phyloP scores from a whole-genome alignment of 371 early-diverging fungal species.

The Paraphysoderma sedebokerense region DNA sequence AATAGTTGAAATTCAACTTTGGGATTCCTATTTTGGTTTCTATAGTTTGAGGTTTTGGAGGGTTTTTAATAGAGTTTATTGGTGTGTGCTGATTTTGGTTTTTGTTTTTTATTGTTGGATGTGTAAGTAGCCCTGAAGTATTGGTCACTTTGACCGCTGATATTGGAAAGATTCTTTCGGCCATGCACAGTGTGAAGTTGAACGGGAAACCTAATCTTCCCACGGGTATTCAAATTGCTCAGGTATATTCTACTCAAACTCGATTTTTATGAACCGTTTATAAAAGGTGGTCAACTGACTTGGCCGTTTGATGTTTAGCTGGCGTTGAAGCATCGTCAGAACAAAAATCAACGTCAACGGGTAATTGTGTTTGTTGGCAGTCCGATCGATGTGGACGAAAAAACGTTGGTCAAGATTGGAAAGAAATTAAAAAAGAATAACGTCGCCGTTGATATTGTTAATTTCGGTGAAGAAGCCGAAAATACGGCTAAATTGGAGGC shows the following conservation, averaged over 20 bases:
- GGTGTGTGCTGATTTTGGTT: too few species aligned
- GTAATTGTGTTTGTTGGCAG: slow-evolving; percentile 90
- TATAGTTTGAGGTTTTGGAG: too few species aligned
- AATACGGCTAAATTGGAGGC: slow-evolving; percentile 83
- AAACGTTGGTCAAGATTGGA: slow-evolving; percentile 69
- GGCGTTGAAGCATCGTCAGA: slow-evolving; percentile 89
- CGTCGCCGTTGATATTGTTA: slow-evolving; percentile 85
- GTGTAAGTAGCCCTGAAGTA: slow-evolving; percentile 67
- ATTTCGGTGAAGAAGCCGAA: slow-evolving; percentile 87
- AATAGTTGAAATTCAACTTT: too few species aligned
- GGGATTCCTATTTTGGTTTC: too few species aligned
- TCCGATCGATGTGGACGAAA: slow-evolving; percentile 65
- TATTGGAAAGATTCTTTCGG: slow-evolving; percentile 73
- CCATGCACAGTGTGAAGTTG: slow-evolving; percentile 60
- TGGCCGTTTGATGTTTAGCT: slow-evolving; percentile 30
- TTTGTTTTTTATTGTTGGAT: too few species aligned
- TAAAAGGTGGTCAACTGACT: too few species aligned
- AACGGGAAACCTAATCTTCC: slow-evolving; percentile 56
- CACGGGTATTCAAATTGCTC: slow-evolving; percentile 87
- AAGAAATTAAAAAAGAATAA: slow-evolving; percentile 96
- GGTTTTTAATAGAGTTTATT: too few species aligned
- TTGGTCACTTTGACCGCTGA: slow-evolving; percentile 80
- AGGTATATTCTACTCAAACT: too few species aligned
- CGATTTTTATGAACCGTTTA: neutral
- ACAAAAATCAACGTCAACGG: slow-evolving; percentile 85